Conservation (phyloP, 345 rosid species). For the Acer yangbiense region DNA sequence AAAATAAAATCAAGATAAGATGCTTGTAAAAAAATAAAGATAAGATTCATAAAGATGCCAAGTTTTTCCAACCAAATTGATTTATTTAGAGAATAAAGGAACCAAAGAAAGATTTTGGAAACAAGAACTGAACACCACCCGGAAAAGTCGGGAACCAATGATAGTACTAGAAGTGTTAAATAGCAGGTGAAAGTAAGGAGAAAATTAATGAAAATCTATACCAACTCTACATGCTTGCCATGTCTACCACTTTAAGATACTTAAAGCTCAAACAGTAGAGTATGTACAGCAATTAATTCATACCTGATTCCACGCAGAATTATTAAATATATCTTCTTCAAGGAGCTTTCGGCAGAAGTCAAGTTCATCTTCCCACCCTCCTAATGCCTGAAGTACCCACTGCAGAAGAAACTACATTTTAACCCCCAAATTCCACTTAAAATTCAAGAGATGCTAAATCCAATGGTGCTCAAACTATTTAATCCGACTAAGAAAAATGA, state of each 20-base stretch:
- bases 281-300: background rate
- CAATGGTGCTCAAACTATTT: constrained; percentile 1
- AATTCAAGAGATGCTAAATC: background rate
- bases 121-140: background rate
- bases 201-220: no score
- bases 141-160: background rate
- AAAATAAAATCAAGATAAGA: background rate
- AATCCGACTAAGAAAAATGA: background rate
- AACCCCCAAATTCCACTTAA: background rate
- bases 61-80: background rate
- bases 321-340: constrained; percentile 78
- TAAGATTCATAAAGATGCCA: background rate
- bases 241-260: no score
- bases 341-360: constrained; percentile 72
- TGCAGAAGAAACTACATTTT: constrained; percentile 29
- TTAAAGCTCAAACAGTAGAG: background rate
- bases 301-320: constrained; percentile 99
- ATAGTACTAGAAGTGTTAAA: background rate
- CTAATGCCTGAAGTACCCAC: constrained; percentile 83
- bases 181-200: no score
- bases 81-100: background rate
- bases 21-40: no score
- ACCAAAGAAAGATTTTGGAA: background rate
- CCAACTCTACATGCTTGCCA: background rate
- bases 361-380: constrained; percentile 96